Percentiles rank a stretch among this genome's conserved stretches.
Conservation (phyloP, 176 grass and related monocot species). For the Phragmites australis region DNA sequence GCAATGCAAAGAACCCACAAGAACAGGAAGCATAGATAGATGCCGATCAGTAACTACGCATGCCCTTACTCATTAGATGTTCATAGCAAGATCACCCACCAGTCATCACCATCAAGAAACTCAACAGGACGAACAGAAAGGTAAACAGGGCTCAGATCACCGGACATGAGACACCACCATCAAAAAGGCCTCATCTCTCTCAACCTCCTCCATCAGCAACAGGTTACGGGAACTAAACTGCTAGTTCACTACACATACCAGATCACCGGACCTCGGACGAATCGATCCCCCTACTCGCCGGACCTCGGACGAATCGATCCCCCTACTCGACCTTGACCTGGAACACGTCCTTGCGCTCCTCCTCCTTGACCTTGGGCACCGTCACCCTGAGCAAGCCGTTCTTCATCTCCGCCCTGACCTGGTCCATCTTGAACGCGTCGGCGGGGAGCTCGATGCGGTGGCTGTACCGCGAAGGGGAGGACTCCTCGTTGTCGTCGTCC, state of each 20-base stretch:
- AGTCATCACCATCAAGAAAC: neutral
- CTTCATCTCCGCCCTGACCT: conserved; percentile 81
- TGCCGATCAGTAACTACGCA: neutral
- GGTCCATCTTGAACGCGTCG: conserved; percentile 54
- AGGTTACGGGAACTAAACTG: neutral
- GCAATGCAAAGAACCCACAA: neutral
- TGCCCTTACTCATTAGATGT: neutral
- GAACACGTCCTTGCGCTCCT: conserved; percentile 64
- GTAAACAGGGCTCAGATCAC: neutral
- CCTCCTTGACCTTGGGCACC: conserved; percentile 62
- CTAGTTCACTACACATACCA: neutral
- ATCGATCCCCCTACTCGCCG: neutral
- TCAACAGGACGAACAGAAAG: neutral
- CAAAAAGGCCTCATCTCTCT: neutral
- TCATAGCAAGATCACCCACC: neutral
- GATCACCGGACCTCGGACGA: neutral
- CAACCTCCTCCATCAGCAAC: neutral
- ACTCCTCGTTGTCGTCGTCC: conserved; percentile 8
- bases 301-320: no score
- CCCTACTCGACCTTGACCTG: conserved; percentile 54
- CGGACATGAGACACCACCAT: neutral
- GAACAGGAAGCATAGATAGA: neutral
- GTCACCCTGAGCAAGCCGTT: conserved; percentile 69
- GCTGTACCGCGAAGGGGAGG: conserved; percentile 7
- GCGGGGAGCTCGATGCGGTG: conserved; percentile 47